phyloP scores from a whole-genome alignment of 2,329 filamentous ascomycete genomes.

The Pyrenophora seminiperda region DNA sequence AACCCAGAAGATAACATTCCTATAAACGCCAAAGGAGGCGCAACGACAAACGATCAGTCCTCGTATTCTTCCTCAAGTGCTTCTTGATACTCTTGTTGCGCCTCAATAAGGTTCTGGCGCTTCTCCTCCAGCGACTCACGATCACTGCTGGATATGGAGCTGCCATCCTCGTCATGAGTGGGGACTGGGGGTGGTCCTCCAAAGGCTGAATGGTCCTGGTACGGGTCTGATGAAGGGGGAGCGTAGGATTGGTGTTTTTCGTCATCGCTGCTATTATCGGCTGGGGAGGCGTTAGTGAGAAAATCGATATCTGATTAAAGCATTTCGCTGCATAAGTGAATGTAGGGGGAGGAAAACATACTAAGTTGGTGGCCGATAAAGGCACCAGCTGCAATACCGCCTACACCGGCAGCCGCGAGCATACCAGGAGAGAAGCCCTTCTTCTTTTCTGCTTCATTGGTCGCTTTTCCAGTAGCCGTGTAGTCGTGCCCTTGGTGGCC shows the following conservation, averaged over 20 bases:
- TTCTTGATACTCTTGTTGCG: conserved; percentile 58
- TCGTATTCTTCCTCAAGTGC: conserved; percentile 46
- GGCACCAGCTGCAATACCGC: conserved; percentile 65
- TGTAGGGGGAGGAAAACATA: conserved; percentile 45
- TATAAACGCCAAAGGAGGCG: not conserved
- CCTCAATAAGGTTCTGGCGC: conserved; percentile 59
- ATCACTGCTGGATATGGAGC: conserved; percentile 47
- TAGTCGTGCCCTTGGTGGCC: conserved; percentile 35
- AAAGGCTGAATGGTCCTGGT: conserved; percentile 23
- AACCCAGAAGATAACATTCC: not conserved
- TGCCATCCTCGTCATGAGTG: conserved; percentile 51
- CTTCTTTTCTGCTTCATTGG: conserved; percentile 42
- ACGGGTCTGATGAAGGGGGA: conserved; percentile 21
- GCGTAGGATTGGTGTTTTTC: conserved; percentile 32
- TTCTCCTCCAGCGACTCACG: conserved; percentile 58
- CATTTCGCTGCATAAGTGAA: too few species aligned
- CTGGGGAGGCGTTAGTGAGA: conserved; percentile 21
- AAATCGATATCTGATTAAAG: not conserved
- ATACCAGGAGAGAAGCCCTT: conserved; percentile 54
- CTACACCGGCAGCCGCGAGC: conserved; percentile 62
- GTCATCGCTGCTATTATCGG: conserved; percentile 34
- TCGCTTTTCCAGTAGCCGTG: conserved; percentile 29
- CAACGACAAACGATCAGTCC: conserved; percentile 10
- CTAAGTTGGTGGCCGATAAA: conserved; percentile 61
- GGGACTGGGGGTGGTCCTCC: conserved; percentile 42